Evolutionary conservation across 345 rosid genomes (phyloP).

Genomic region (Pistacia atlantica): DNA sequence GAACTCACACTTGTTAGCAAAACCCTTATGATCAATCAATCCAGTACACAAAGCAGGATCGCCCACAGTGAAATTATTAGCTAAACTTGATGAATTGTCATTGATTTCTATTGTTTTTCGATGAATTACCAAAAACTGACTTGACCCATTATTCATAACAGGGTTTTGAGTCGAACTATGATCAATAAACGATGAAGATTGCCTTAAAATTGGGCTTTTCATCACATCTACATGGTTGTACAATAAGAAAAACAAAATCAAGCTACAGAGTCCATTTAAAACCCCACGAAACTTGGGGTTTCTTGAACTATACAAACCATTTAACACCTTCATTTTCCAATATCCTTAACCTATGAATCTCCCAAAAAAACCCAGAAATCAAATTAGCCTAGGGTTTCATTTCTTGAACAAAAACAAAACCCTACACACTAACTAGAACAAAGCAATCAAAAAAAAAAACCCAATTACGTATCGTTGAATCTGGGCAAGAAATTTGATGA

Average conservation of each 20-base stretch:
- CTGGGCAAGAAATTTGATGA: neutral
- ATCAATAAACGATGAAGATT: constrained; percentile 26
- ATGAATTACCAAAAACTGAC: constrained; percentile 31
- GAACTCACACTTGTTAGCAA: constrained; percentile 54
- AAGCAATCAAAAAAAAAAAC: neutral
- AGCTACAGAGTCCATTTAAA: constrained; percentile 41
- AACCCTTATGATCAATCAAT: constrained; percentile 46
- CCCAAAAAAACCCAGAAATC: constrained; percentile 15
- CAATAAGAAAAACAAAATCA: constrained; percentile 38
- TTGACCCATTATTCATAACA: constrained; percentile 21
- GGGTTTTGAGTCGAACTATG: constrained; percentile 6
- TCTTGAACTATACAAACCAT: constrained; percentile 24
- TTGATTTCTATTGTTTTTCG: constrained; percentile 30
- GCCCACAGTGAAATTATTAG: constrained; percentile 28
- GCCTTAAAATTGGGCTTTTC: constrained; percentile 34
- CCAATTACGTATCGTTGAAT: neutral
- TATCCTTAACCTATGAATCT: neutral
- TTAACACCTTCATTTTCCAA: constrained; percentile 26
- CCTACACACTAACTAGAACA: constrained; percentile 9
- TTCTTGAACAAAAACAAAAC: constrained; percentile 25
- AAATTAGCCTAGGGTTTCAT: constrained; percentile 35
- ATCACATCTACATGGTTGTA: constrained; percentile 33
- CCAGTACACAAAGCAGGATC: constrained; percentile 45
- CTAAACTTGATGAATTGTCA: constrained; percentile 21
- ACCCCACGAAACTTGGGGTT: constrained; percentile 40